A percentile compares a stretch with the other conserved stretches of the same genome.
These are phyloP conservation scores for Fomes fomentarius DNA, from an alignment of 1,284 basidiomycete genomes.

Conservation along the genomic window DNA sequence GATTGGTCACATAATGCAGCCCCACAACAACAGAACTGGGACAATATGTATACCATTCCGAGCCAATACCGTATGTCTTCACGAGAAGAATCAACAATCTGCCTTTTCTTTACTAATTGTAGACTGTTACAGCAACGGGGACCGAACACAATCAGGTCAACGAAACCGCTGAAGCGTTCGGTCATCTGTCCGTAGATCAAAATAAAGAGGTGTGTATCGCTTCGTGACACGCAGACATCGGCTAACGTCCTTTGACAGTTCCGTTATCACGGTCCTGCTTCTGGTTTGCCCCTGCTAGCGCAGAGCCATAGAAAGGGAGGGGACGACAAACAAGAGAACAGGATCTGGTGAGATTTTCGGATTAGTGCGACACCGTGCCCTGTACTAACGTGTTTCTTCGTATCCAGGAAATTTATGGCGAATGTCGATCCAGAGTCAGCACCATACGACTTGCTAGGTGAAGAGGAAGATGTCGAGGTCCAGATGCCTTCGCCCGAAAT, in stretches of 20 bases:
- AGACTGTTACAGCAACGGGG: not conserved
- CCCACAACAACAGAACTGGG: constrained; percentile 23
- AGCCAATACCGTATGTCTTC: constrained; percentile 15
- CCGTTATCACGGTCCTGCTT: constrained; percentile 74
- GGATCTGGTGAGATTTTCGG: constrained; percentile 66
- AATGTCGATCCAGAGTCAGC: constrained; percentile 63
- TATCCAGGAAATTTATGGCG: constrained; percentile 56
- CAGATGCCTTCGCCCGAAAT: constrained; percentile 57
- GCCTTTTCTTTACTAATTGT: not conserved
- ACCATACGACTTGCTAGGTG: constrained; percentile 3
- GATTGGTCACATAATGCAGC: constrained; percentile 25
- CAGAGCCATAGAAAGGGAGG: constrained; percentile 65
- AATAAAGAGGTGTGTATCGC: constrained; percentile 63
- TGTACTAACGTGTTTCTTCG: too few species aligned
- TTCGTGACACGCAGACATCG: not conserved
- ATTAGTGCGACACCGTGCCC: too few species aligned
- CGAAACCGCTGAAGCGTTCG: constrained; percentile 64
- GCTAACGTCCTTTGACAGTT: constrained; percentile 45
- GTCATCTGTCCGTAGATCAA: constrained; percentile 82
- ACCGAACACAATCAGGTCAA: constrained; percentile 40
- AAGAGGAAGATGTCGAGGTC: constrained; percentile 48
- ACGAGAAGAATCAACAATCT: not conserved
- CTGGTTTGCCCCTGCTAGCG: constrained; percentile 77
- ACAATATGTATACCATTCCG: constrained; percentile 26
- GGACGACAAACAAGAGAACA: constrained; percentile 59